These are phyloP conservation scores for Tetraselmis striata DNA, from an alignment of 139 green algal species.

Conservation along the genomic window DNA sequence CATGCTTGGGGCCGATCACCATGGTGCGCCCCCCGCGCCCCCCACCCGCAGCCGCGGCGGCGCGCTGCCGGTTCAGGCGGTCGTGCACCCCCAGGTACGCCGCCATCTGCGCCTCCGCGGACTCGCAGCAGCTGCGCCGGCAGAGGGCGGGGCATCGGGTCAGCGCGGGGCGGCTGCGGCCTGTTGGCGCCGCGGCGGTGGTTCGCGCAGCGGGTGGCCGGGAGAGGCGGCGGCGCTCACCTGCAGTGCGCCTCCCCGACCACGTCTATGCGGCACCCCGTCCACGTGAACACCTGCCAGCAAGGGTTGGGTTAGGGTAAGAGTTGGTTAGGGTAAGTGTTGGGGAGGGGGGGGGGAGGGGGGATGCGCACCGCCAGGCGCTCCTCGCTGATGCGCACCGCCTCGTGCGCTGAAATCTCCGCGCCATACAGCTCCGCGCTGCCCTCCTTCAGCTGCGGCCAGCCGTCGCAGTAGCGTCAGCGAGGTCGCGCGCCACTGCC, in stretches of 20 bases:
- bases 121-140: background rate
- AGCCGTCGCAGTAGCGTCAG: too few relatives aligned
- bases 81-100: background rate
- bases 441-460: conserved; percentile 52
- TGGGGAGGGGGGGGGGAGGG: background rate
- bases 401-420: conserved; percentile 53
- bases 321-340: background rate
- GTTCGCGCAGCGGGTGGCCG: background rate
- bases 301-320: background rate
- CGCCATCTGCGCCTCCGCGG: background rate
- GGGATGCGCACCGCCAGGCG: conserved; percentile 63
- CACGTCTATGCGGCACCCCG: conserved; percentile 35
- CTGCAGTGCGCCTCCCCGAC: conserved; percentile 26
- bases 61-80: background rate
- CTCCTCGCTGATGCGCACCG: conserved; percentile 44
- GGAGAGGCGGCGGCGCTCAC: background rate
- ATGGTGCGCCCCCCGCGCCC: background rate
- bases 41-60: too few relatives aligned
- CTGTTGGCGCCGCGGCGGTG: background rate
- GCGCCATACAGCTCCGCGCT: conserved; percentile 82
- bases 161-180: too few relatives aligned
- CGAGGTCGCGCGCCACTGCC: too few relatives aligned
- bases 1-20: background rate
- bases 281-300: conserved; percentile 72
- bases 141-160: background rate